phyloP scores from a whole-genome alignment of 2,329 filamentous ascomycete species.

The Talaromyces sp. region DNA sequence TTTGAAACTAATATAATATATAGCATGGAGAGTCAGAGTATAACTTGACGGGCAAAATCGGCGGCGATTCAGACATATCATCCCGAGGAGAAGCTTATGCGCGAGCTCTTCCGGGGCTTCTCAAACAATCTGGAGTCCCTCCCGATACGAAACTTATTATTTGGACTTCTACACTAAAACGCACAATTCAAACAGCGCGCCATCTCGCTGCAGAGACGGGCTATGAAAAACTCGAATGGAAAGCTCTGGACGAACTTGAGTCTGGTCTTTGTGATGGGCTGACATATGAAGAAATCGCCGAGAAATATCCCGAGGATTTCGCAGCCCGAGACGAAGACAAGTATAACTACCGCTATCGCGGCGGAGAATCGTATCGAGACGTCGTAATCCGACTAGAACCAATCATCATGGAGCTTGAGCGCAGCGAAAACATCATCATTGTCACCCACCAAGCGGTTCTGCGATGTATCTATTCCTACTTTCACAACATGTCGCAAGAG shows the following conservation, averaged over 20 bases:
- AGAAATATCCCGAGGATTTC: slow-evolving; percentile 90
- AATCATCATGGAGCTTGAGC: slow-evolving; percentile 98
- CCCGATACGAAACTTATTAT: slow-evolving; percentile 59
- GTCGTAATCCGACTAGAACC: slow-evolving; percentile 96
- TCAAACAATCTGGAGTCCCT: slow-evolving; percentile 81
- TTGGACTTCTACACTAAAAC: slow-evolving; percentile 71
- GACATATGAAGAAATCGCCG: slow-evolving; percentile 92
- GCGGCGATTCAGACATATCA: slow-evolving; percentile 84
- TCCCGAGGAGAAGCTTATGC: slow-evolving; percentile 84
- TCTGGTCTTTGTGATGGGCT: slow-evolving; percentile 94
- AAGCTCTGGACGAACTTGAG: slow-evolving; percentile 94
- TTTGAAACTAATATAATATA: slow-evolving; percentile 14
- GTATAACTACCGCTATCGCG: slow-evolving; percentile 98
- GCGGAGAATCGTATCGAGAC: slow-evolving; percentile 92
- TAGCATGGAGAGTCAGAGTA: slow-evolving; percentile 93
- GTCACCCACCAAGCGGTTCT: slow-evolving; percentile 97
- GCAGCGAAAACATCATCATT: slow-evolving; percentile 94
- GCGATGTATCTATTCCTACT: slow-evolving; percentile 97
- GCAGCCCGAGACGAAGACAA: slow-evolving; percentile 94
- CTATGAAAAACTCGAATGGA: slow-evolving; percentile 97
- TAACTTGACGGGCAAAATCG: slow-evolving; percentile 86
- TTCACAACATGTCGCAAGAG: slow-evolving; percentile 93
- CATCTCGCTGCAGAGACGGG: slow-evolving; percentile 64
- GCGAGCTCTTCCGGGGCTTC: slow-evolving; percentile 74
- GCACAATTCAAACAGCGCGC: slow-evolving; percentile 87